Conservation (phyloP, 305 asterid species). For the Solanum chacoense region DNA sequence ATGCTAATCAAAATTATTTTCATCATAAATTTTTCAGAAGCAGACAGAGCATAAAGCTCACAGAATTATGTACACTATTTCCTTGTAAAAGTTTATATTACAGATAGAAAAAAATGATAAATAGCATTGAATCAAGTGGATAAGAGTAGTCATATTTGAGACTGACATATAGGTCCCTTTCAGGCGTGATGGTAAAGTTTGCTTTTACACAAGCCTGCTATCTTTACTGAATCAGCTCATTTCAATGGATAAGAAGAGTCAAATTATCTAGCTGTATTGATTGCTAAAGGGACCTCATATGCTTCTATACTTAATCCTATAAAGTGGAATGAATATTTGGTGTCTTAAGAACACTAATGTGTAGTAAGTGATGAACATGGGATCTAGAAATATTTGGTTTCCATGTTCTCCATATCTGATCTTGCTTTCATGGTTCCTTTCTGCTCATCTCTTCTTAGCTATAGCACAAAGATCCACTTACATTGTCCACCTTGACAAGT, state of each 20-base stretch:
- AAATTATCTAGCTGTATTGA: background rate
- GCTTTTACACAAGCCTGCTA: background rate
- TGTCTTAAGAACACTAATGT: background rate
- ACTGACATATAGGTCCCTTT: background rate
- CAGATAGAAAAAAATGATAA: background rate
- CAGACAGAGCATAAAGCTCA: background rate
- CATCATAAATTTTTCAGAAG: background rate
- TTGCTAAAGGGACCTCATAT: background rate
- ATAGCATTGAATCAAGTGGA: background rate
- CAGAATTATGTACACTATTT: no score
- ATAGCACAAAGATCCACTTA: conserved; percentile 11
- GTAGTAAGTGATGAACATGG: background rate
- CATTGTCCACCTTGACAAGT: conserved; percentile 26
- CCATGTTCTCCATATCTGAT: background rate
- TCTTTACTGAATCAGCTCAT: background rate
- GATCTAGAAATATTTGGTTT: background rate
- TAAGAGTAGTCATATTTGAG: background rate
- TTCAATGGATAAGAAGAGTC: background rate
- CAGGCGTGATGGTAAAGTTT: background rate
- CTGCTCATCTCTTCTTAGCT: conserved; percentile 16
- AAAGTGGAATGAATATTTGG: background rate
- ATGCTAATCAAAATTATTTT: background rate
- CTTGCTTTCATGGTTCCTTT: background rate
- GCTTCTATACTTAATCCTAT: background rate
- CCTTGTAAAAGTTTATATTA: no score